Evolutionary conservation across 257 asterid species (phyloP).

Genomic region (Lycium ferocissimum): DNA sequence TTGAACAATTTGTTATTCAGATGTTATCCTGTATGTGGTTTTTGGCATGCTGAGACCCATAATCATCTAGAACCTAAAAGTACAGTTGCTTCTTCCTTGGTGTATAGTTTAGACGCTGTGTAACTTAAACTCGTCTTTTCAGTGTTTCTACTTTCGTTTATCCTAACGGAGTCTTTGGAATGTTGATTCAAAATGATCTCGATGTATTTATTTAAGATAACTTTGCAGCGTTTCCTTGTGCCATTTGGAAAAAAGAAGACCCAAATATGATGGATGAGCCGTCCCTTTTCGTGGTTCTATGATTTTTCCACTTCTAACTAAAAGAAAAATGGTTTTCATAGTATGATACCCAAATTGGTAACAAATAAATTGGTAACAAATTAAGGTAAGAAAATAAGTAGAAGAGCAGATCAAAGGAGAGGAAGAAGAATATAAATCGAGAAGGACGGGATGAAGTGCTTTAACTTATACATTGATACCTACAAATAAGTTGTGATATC

Average conservation of each 20-base stretch:
- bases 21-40: slow-evolving; percentile 40
- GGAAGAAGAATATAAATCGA: too few relatives aligned
- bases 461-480: too few relatives aligned
- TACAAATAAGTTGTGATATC: too few relatives aligned
- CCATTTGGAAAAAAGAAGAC: background rate
- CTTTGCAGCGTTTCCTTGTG: background rate
- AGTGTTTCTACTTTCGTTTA: background rate
- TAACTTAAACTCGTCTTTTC: background rate
- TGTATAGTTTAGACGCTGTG: background rate
- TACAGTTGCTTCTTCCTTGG: slow-evolving; percentile 29
- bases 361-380: too few relatives aligned
- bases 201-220: background rate
- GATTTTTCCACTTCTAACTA: background rate
- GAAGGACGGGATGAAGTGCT: too few relatives aligned
- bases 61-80: slow-evolving; percentile 19
- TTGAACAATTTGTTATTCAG: slow-evolving; percentile 39
- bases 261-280: background rate
- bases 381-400: too few relatives aligned
- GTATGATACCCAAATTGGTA: too few relatives aligned
- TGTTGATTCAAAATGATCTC: background rate
- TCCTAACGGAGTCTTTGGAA: background rate
- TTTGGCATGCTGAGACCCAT: slow-evolving; percentile 38
- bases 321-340: too few relatives aligned
- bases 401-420: too few relatives aligned
- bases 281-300: background rate